Percentiles rank a stretch among this genome's conserved stretches.
Conservation (phyloP, 257 asterid species). For the Solanum lycopersicoides region DNA sequence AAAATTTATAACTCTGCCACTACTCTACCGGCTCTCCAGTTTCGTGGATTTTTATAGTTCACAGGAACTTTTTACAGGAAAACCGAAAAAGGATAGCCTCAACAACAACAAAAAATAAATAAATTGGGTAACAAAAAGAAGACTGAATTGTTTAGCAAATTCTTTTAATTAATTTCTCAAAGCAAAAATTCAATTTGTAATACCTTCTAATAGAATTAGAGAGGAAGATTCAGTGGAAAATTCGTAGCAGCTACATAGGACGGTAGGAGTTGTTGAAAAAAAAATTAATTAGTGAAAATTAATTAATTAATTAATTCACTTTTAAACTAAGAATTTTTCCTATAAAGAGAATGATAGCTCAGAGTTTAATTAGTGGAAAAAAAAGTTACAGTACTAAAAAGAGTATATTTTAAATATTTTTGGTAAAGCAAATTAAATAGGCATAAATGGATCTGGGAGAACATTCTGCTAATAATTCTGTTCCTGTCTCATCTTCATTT, state of each 20-base stretch:
- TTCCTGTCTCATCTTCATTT: background rate
- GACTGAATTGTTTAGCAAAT: background rate
- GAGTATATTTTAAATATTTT: background rate
- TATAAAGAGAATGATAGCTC: no score
- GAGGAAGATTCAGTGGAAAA: background rate
- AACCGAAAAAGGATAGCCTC: background rate
- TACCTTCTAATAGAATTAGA: background rate
- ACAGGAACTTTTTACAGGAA: background rate
- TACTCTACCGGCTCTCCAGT: no score
- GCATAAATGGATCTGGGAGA: background rate
- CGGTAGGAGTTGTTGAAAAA: background rate
- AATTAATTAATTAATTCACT: no score
- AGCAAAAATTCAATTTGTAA: background rate
- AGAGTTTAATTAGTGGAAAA: no score
- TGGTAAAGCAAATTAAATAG: background rate
- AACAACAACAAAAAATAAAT: no score
- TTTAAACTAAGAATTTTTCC: no score
- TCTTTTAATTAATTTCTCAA: background rate
- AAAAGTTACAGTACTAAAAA: no score
- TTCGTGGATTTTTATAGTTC: background rate
- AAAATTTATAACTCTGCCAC: fast-evolving
- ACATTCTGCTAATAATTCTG: background rate
- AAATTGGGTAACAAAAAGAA: background rate
- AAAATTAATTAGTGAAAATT: no score
- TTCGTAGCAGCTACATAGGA: background rate